These are phyloP conservation scores for Glutinoglossum americanum DNA, from an alignment of 495 filamentous ascomycete genomes.

Conservation along the genomic window DNA sequence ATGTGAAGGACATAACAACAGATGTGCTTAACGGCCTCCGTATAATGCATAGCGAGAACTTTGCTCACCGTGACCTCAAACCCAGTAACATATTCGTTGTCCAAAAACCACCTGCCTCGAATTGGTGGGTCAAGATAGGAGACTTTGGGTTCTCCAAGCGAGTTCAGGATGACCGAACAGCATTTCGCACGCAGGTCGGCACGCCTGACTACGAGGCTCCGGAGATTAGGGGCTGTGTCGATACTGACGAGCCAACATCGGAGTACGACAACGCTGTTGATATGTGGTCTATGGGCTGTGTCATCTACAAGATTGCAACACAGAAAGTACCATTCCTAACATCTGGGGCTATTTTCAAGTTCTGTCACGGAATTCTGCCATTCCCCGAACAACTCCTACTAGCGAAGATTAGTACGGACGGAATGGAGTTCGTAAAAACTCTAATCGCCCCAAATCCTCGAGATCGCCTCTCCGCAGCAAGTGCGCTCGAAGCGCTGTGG, in stretches of 20 bases:
- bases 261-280: background rate
- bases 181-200: background rate
- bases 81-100: slow-evolving; percentile 12
- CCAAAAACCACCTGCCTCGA: background rate
- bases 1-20: slow-evolving; percentile 17
- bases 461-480: background rate
- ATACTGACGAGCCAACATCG: background rate
- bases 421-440: background rate
- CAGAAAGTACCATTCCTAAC: background rate
- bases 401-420: background rate
- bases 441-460: background rate
- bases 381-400: background rate
- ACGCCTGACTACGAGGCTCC: background rate
- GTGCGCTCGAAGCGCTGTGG: background rate
- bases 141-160: slow-evolving; percentile 7
- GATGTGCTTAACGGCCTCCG: slow-evolving; percentile 25
- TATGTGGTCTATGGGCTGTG: background rate
- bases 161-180: background rate
- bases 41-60: slow-evolving; percentile 26
- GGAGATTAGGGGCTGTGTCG: background rate
- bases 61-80: slow-evolving; percentile 29
- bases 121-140: slow-evolving; percentile 7
- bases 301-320: background rate
- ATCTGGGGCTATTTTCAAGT: background rate
- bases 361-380: background rate